Conservation (phyloP, 768 basidiomycete genomes). For the Russula sp. region DNA sequence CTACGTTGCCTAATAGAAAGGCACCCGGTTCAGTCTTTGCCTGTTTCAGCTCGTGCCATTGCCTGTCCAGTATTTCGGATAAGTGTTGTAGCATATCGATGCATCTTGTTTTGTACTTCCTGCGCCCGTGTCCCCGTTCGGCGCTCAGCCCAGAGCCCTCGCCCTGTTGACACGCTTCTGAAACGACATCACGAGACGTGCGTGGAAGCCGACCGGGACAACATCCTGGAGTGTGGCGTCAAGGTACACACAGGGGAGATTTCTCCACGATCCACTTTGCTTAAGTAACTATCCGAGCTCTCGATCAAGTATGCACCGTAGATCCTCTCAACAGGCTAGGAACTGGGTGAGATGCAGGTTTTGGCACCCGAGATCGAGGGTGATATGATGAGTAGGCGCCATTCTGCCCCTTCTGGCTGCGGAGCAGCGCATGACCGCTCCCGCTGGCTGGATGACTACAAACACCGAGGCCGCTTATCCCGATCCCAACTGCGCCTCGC, state of each 20-base stretch:
- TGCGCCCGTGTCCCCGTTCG: not conserved
- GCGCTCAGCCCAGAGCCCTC: too few species aligned
- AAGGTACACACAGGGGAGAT: too few species aligned
- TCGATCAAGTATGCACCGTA: too few species aligned
- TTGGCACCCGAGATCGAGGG: too few species aligned
- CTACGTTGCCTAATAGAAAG: constrained; percentile 57
- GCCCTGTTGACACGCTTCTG: not conserved
- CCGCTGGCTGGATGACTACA: too few species aligned
- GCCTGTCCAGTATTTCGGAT: constrained; percentile 9
- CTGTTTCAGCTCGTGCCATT: not conserved
- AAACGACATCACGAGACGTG: not conserved
- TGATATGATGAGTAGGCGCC: constrained; percentile 36
- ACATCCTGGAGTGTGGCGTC: too few species aligned
- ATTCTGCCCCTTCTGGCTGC: constrained; percentile 63
- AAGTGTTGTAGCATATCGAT: constrained; percentile 21
- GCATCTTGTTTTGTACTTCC: constrained; percentile 12
- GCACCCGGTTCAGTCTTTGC: not conserved
- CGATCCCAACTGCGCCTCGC: too few species aligned
- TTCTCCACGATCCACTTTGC: too few species aligned
- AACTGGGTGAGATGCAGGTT: too few species aligned
- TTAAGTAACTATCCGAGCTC: too few species aligned
- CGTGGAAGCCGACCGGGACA: not conserved
- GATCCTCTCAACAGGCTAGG: too few species aligned
- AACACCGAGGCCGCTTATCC: too few species aligned
- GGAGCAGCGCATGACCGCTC: constrained; percentile 45